Percentiles rank a stretch among this genome's conserved stretches.
Evolutionary conservation across 169 alveolate species (phyloP).

Genomic region (Cystoisospora suis): DNA sequence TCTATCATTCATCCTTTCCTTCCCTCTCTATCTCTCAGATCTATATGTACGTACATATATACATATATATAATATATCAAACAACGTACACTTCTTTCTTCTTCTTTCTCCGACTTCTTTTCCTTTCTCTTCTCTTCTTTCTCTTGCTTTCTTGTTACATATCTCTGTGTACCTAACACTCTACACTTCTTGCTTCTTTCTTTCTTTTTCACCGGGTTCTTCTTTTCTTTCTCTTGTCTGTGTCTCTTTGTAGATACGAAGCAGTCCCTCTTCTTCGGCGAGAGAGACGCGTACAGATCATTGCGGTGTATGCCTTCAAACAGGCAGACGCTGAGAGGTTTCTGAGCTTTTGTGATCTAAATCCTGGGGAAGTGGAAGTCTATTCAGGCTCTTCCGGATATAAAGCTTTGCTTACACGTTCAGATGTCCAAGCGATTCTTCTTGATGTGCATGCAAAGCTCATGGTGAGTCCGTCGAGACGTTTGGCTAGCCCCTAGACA

Average conservation of each 20-base stretch:
- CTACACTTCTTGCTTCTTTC: not conserved
- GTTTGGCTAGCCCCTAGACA: conserved; percentile 16
- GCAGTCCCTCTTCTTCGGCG: conserved; percentile 63
- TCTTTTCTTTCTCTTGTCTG: not conserved
- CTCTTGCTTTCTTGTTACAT: not conserved
- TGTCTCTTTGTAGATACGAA: conserved; percentile 32
- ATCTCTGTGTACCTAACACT: not conserved
- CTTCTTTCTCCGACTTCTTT: not conserved
- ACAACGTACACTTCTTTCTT: not conserved
- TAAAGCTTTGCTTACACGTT: conserved; percentile 35
- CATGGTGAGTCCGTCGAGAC: conserved; percentile 30
- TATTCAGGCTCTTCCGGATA: conserved; percentile 56
- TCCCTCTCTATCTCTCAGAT: not conserved
- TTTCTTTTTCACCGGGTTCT: not conserved
- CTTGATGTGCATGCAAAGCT: conserved; percentile 60
- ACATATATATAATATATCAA: not conserved
- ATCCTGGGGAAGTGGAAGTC: conserved; percentile 19
- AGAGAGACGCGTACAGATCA: conserved; percentile 54
- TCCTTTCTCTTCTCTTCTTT: not conserved
- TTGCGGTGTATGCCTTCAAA: conserved; percentile 50
- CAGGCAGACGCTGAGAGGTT: conserved; percentile 35
- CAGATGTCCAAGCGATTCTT: conserved; percentile 58
- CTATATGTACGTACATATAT: not conserved
- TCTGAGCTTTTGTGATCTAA: not conserved
- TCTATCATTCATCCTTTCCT: not conserved